phyloP scores from a whole-genome alignment of 371 early-diverging fungal species.

The Globomyces sp. region DNA sequence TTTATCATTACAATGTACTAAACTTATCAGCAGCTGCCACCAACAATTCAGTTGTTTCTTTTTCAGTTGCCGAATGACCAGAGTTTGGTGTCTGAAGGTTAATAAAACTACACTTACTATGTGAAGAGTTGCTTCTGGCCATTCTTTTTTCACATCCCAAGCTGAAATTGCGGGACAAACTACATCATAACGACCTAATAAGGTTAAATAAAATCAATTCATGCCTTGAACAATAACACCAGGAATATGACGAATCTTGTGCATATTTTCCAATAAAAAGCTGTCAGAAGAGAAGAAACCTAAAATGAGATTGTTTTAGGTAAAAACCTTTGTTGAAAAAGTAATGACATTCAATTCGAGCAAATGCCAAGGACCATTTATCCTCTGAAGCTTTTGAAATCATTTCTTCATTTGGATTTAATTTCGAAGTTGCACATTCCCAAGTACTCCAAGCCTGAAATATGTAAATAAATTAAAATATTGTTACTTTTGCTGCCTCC shows the following conservation, averaged over 20 bases:
- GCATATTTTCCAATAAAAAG: slow-evolving; percentile 56
- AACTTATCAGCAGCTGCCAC: no score
- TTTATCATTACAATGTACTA: no score
- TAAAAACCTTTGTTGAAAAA: slow-evolving; percentile 58
- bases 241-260: slow-evolving; percentile 59
- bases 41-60: slow-evolving; percentile 23
- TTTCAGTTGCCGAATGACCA: slow-evolving; percentile 64
- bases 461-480: slow-evolving; percentile 26
- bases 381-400: slow-evolving; percentile 56
- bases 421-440: slow-evolving; percentile 58
- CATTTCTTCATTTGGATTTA: slow-evolving; percentile 47
- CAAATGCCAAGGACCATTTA: slow-evolving; percentile 63
- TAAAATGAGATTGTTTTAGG: no score
- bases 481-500: slow-evolving; percentile 52
- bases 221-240: slow-evolving; percentile 51
- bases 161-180: slow-evolving; percentile 62
- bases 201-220: background rate
- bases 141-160: slow-evolving; percentile 61
- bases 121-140: slow-evolving; percentile 62
- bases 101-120: slow-evolving; percentile 27
- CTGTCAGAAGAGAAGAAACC: slow-evolving; percentile 54
- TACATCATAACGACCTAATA: slow-evolving; percentile 50
- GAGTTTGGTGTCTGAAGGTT: slow-evolving; percentile 31
- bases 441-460: slow-evolving; percentile 42
- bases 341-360: slow-evolving; percentile 64